phyloP scores from a whole-genome alignment of 1,139 yeast genomes.

The Blastobotrys ciferrii region DNA sequence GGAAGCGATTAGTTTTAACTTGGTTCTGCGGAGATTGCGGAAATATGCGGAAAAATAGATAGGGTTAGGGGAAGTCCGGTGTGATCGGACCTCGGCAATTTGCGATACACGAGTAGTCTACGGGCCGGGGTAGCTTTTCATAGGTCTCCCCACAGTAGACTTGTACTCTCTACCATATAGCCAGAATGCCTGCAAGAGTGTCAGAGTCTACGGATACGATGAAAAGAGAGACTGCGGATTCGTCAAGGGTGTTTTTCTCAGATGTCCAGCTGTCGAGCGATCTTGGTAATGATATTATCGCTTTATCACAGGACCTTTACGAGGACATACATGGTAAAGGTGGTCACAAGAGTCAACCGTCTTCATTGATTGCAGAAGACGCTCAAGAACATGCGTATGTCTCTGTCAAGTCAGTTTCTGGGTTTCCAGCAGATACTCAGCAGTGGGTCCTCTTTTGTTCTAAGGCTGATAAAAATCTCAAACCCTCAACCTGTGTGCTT shows the following conservation, averaged over 20 bases:
- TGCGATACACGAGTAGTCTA: neutral
- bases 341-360: constrained; percentile 1
- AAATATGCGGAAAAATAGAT: no score
- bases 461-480: constrained; percentile 18
- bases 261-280: neutral
- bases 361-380: constrained; percentile 9
- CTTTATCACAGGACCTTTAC: constrained; percentile 19
- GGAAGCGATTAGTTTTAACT: no score
- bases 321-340: constrained; percentile 15
- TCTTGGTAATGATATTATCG: constrained; percentile 12
- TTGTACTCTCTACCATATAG: neutral
- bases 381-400: constrained; percentile 16
- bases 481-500: constrained; percentile 23
- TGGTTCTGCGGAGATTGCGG: no score
- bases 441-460: constrained; percentile 25
- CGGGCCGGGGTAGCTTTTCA: neutral
- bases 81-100: neutral
- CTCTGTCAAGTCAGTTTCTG: constrained; percentile 17
- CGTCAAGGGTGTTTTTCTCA: neutral
- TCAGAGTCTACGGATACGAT: neutral
- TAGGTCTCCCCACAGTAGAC: neutral
- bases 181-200: constrained; percentile 6
- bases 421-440: constrained; percentile 13
- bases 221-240: neutral
- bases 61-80: neutral